Base-by-base conservation (phyloP, 2,329 filamentous ascomycete species). In the Fusarium nanum region DNA sequence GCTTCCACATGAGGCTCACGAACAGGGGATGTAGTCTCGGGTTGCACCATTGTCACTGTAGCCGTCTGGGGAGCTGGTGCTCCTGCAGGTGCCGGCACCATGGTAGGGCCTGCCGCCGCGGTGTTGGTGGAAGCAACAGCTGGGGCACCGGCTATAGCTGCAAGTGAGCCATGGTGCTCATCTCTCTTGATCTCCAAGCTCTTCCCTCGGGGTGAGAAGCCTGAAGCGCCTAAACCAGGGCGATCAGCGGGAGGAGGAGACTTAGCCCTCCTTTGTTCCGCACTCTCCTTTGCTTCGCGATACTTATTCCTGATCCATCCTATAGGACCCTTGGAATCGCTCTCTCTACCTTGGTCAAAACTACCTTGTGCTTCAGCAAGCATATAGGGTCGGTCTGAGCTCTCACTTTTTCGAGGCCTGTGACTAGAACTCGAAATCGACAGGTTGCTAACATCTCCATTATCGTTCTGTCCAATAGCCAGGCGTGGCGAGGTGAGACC, bases 391-490 rank as follows among this genome's bases (percentile, higher is more conserved):
- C 68, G 53, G 28, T 88, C 86, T 8, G 83, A 83, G 34, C 83
- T 83, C 18, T 88, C 86, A 66, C 83, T 87, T 75, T 84, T 85
- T 22, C 82, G 81, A 9, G 80, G 80, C 68, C 79, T 83, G 62
- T 83, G 81, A n/a, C 80, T 79, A 14, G 85, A 86, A 75, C 91
- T 93, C 20, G 88, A 88, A 49, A 93, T 82, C 0, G 91, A 92
- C 45, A 88, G 91, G 23, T 86, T 89, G 77, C 91, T 93, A 64
- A 86, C 83, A 71, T 90, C 89, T 3, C 90, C 90, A 58, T 87
- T 85, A 11, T 85, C 83, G 67, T 91, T 92, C 13, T 86, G 84
- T 14, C 89, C 90, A n/a, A 90, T 73, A 2, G 81, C 82, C 42
- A 81, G 78, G 10, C 82, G 76, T 56, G 86, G 80, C 56, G 86